Evolutionary conservation across 257 asterid genomes (phyloP).

Genomic region (Knoxia roxburghii): DNA sequence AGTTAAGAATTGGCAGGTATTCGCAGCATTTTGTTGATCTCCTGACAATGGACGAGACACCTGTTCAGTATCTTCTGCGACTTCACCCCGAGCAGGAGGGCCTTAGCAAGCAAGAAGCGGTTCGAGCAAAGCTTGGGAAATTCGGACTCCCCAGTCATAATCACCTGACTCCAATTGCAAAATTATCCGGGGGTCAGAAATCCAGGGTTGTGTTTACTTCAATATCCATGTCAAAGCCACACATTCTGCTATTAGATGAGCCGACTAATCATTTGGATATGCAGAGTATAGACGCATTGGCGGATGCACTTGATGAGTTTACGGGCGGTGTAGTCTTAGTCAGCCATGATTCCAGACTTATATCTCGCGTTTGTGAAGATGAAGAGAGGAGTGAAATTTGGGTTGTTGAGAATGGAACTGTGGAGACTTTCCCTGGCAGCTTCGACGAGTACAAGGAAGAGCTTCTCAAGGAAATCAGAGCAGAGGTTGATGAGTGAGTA

Average conservation of each 20-base stretch:
- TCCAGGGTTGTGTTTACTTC: conserved; percentile 66
- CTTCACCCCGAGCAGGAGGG: conserved; percentile 77
- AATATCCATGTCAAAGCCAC: conserved; percentile 68
- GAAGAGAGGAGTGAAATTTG: conserved; percentile 60
- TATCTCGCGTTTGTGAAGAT: conserved; percentile 54
- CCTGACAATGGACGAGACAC: conserved; percentile 57
- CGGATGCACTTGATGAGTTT: conserved; percentile 69
- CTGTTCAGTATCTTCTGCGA: conserved; percentile 63
- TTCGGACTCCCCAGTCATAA: conserved; percentile 75
- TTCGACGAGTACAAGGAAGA: conserved; percentile 69
- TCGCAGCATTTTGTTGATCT: conserved; percentile 75
- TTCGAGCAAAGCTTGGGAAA: conserved; percentile 66
- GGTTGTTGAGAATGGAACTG: conserved; percentile 65
- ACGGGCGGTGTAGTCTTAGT: conserved; percentile 66
- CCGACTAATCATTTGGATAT: conserved; percentile 75
- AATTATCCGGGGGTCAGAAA: conserved; percentile 69
- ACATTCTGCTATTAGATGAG: conserved; percentile 58
- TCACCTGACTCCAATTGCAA: conserved; percentile 56
- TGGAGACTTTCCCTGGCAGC: conserved; percentile 41
- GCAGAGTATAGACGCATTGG: conserved; percentile 70
- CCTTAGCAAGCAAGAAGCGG: conserved; percentile 60
- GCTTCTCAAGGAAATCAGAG: conserved; percentile 52
- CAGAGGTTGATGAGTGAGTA: conserved; percentile 57
- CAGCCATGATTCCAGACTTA: conserved; percentile 66
- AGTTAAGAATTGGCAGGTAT: conserved; percentile 61